Percentiles rank a stretch among this genome's conserved stretches.
These are phyloP conservation scores for Ceratocystis alfenasii DNA, from an alignment of 2,329 filamentous ascomycete genomes.

Conservation along the genomic window DNA sequence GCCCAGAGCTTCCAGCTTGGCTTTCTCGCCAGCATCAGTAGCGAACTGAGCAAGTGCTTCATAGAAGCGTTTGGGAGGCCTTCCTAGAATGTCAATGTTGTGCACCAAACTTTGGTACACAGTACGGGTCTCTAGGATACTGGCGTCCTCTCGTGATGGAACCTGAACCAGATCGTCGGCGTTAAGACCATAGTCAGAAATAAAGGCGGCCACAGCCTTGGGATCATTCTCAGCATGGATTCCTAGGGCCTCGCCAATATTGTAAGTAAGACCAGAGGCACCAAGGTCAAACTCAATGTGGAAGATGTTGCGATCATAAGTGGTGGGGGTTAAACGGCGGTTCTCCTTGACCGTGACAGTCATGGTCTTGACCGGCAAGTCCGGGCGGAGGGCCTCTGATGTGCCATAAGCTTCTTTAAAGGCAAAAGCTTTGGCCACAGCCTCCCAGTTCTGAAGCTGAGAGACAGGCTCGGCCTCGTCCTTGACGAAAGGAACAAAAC, in stretches of 20 bases:
- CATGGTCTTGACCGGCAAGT: slow-evolving; percentile 72
- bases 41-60: slow-evolving; percentile 82
- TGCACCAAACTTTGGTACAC: slow-evolving; percentile 84
- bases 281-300: slow-evolving; percentile 98
- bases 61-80: slow-evolving; percentile 96
- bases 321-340: slow-evolving; percentile 72
- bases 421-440: slow-evolving; percentile 70
- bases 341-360: slow-evolving; percentile 91
- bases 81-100: slow-evolving; percentile 93
- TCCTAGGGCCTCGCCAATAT: slow-evolving; percentile 92
- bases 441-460: slow-evolving; percentile 62
- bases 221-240: slow-evolving; percentile 92
- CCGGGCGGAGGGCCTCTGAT: slow-evolving; percentile 62
- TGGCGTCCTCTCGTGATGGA: slow-evolving; percentile 65
- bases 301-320: slow-evolving; percentile 98
- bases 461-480: slow-evolving; percentile 56
- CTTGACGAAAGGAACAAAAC: slow-evolving; percentile 72
- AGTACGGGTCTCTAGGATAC: slow-evolving; percentile 72
- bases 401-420: slow-evolving; percentile 94
- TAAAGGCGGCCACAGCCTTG: slow-evolving; percentile 68
- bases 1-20: slow-evolving; percentile 62
- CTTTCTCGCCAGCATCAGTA: slow-evolving; percentile 68
- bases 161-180: slow-evolving; percentile 80
- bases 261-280: slow-evolving; percentile 80
- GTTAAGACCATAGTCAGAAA: slow-evolving; percentile 77